Percentiles rank a stretch among this genome's conserved stretches.
These are phyloP conservation scores for Articulospora tetracladia DNA, from an alignment of 495 filamentous ascomycete genomes.

Conservation along the genomic window DNA sequence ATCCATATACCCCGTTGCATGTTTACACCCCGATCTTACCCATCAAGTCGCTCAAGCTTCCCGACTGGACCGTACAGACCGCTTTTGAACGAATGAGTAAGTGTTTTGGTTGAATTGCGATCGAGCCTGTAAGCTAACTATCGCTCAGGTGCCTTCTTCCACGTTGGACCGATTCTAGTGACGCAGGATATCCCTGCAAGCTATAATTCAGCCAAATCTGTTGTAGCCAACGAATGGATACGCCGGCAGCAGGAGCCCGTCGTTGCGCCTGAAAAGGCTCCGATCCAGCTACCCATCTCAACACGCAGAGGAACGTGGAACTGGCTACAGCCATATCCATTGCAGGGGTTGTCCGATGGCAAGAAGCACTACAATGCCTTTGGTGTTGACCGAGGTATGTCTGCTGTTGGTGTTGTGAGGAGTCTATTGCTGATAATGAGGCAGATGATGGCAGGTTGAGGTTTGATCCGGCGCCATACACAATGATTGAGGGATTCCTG, in stretches of 20 bases:
- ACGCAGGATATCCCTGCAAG: slow-evolving; percentile 25
- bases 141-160: slow-evolving; percentile 36
- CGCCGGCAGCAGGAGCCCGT: not conserved
- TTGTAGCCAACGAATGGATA: not conserved
- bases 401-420: not conserved
- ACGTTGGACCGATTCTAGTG: slow-evolving; percentile 35
- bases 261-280: not conserved
- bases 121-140: not conserved
- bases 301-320: slow-evolving; percentile 30
- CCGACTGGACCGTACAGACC: slow-evolving; percentile 35
- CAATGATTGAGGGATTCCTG: slow-evolving; percentile 41
- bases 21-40: slow-evolving; percentile 37
- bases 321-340: slow-evolving; percentile 43
- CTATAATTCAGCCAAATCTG: not conserved
- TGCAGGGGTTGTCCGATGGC: not conserved
- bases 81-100: slow-evolving; percentile 37
- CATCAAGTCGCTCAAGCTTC: slow-evolving; percentile 28
- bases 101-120: not conserved
- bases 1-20: slow-evolving; percentile 42
- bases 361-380: slow-evolving; percentile 23
- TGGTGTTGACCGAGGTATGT: slow-evolving; percentile 21
- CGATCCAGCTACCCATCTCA: slow-evolving; percentile 20
- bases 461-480: slow-evolving; percentile 36
- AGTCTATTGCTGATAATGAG: not conserved
- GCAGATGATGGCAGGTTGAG: slow-evolving; percentile 21